These are phyloP conservation scores for Fusarium torreyae DNA, from an alignment of 2,329 filamentous ascomycete species.

Conservation along the genomic window DNA sequence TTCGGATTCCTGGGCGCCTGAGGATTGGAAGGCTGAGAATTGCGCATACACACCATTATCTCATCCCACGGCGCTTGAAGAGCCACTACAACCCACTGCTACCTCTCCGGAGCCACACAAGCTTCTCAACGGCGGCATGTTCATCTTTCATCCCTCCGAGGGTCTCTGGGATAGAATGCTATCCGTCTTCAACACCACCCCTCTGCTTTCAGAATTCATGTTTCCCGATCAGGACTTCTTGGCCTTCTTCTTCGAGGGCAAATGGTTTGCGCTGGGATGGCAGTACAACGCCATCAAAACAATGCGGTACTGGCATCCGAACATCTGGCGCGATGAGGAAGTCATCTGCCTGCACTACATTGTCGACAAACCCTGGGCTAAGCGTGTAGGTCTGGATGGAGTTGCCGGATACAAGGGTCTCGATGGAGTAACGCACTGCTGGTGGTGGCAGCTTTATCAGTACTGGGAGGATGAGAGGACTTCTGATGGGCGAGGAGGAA, in stretches of 20 bases:
- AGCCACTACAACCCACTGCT: conserved; percentile 24
- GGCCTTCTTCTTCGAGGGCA: conserved; percentile 36
- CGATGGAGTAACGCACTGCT: conserved; percentile 37
- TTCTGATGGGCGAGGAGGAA: conserved; percentile 10
- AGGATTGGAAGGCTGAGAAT: conserved; percentile 40
- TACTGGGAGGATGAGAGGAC: conserved; percentile 38
- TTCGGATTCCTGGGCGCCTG: conserved; percentile 39
- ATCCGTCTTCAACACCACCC: conserved; percentile 28
- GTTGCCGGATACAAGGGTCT: conserved; percentile 36
- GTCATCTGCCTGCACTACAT: conserved; percentile 44
- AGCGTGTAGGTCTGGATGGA: conserved; percentile 33
- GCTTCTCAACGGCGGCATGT: conserved; percentile 45
- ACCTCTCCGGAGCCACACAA: conserved; percentile 21
- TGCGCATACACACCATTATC: conserved; percentile 42
- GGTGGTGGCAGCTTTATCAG: conserved; percentile 45
- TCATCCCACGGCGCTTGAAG: conserved; percentile 27
- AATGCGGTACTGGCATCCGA: conserved; percentile 43
- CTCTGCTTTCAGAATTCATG: conserved; percentile 31
- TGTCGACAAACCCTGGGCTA: conserved; percentile 43
- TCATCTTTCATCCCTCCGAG: conserved; percentile 41
- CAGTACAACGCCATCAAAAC: conserved; percentile 46
- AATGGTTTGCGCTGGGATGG: conserved; percentile 44
- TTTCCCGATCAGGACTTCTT: conserved; percentile 44
- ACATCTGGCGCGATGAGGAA: conserved; percentile 45
- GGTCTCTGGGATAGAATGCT: conserved; percentile 37